These are phyloP conservation scores for Lepidopterella palustris DNA, from an alignment of 495 filamentous ascomycete species.

Conservation along the genomic window DNA sequence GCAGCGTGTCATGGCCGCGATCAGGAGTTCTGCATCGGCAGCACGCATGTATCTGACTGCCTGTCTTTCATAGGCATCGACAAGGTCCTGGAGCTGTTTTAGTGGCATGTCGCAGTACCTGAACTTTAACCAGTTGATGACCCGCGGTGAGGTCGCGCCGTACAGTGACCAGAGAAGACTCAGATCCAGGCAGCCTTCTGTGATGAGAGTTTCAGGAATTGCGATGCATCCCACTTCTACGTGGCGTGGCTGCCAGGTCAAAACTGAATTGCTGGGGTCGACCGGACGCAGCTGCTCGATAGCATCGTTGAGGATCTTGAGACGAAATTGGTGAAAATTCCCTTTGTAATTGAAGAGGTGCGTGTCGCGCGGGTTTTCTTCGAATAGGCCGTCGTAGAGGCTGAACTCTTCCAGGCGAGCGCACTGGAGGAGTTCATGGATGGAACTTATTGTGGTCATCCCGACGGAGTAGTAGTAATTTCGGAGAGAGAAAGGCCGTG, in stretches of 20 bases:
- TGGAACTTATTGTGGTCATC: not conserved
- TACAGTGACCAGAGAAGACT: slow-evolving; percentile 1
- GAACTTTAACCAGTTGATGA: slow-evolving; percentile 1
- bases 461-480: too few species aligned
- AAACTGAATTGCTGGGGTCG: not conserved
- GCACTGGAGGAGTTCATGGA: not conserved
- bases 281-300: not conserved
- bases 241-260: not conserved
- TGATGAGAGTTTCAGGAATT: not conserved
- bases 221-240: not conserved
- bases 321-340: not conserved
- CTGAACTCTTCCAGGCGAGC: not conserved
- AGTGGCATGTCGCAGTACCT: not conserved
- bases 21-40: not conserved
- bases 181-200: not conserved
- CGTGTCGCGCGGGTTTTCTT: not conserved
- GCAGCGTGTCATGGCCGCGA: not conserved
- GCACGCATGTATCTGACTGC: not conserved
- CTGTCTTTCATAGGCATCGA: not conserved
- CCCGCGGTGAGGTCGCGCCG: not conserved
- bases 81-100: not conserved
- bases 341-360: not conserved
- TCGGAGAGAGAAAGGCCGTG: too few species aligned
- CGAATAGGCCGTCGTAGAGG: not conserved
- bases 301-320: not conserved